Conservation (phyloP, 495 filamentous ascomycete species). For the Elaphomyces granulatus region DNA sequence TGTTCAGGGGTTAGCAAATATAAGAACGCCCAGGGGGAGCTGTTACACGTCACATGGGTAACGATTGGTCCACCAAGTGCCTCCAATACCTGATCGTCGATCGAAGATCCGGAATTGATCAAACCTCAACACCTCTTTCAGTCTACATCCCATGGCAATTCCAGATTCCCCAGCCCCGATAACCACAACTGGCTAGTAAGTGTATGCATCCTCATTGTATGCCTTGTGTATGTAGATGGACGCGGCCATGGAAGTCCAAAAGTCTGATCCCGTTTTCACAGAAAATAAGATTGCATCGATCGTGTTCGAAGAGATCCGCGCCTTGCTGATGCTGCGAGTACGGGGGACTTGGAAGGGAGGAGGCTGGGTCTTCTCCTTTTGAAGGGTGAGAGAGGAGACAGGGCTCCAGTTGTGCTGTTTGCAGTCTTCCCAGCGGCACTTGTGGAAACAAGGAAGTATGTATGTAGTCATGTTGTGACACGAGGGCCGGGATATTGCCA, state of each 20-base stretch:
- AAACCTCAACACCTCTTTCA: conserved; percentile 44
- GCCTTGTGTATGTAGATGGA: conserved; percentile 31
- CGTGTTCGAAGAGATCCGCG: too few species aligned
- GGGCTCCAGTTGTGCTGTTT: too few species aligned
- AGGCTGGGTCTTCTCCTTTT: too few species aligned
- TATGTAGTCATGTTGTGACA: too few species aligned
- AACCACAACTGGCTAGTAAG: conserved; percentile 39
- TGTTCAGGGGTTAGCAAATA: conserved; percentile 6
- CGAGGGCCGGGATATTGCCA: too few species aligned
- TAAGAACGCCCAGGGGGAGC: conserved; percentile 1
- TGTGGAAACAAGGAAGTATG: too few species aligned
- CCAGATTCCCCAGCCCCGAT: conserved; percentile 52
- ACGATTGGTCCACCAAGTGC: conserved; percentile 54
- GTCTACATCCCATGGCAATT: conserved; percentile 48
- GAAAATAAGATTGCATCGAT: too few species aligned
- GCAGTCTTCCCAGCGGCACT: too few species aligned
- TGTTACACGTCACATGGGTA: conserved; percentile 44
- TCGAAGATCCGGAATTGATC: conserved; percentile 55
- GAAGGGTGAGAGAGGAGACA: too few species aligned
- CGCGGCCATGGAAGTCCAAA: conserved; percentile 19
- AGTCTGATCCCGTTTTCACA: too few species aligned
- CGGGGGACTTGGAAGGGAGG: too few species aligned
- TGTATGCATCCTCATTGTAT: conserved; percentile 36
- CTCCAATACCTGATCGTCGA: conserved; percentile 43
- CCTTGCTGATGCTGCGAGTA: too few species aligned